These are phyloP conservation scores for Scheffersomyces lignosus DNA, from an alignment of 805 yeast genomes.

Conservation along the genomic window DNA sequence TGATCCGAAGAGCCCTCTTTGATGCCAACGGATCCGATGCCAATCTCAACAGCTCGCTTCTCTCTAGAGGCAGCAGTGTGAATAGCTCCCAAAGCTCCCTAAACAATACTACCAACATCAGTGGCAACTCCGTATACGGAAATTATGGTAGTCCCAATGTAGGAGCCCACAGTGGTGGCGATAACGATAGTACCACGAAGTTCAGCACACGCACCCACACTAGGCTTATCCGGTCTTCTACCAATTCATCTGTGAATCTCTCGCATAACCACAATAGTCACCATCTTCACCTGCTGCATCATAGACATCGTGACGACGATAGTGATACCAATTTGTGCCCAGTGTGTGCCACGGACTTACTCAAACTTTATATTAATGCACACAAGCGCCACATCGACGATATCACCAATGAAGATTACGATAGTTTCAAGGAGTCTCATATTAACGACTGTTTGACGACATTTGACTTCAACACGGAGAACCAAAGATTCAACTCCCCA, in stretches of 20 bases:
- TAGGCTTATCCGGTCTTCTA: conserved; percentile 18
- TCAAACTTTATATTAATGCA: conserved; percentile 17
- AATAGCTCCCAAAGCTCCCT: conserved; percentile 2
- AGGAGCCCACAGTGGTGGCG: conserved; percentile 5
- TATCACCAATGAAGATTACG: conserved; percentile 23
- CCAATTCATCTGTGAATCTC: conserved; percentile 15
- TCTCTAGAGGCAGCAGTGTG: too few relatives aligned
- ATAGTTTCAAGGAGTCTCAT: conserved; percentile 58
- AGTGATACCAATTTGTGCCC: conserved; percentile 42
- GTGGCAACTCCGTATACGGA: background rate
- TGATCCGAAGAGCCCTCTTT: conserved; percentile 20
- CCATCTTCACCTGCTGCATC: conserved; percentile 1
- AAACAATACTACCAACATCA: background rate
- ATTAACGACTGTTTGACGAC: conserved; percentile 73
- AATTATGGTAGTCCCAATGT: background rate
- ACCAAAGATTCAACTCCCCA: conserved; percentile 43
- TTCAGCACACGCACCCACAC: conserved; percentile 17
- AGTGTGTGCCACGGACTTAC: conserved; percentile 36
- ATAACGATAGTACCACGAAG: conserved; percentile 19
- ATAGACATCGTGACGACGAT: conserved; percentile 13
- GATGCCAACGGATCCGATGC: background rate
- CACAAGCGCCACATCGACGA: conserved; percentile 12
- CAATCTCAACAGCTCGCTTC: too few relatives aligned
- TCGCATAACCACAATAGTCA: background rate
- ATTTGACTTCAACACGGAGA: conserved; percentile 61